Conservation (phyloP, 192 early-diverging fungal genomes). For the Backusella morwellensis region DNA sequence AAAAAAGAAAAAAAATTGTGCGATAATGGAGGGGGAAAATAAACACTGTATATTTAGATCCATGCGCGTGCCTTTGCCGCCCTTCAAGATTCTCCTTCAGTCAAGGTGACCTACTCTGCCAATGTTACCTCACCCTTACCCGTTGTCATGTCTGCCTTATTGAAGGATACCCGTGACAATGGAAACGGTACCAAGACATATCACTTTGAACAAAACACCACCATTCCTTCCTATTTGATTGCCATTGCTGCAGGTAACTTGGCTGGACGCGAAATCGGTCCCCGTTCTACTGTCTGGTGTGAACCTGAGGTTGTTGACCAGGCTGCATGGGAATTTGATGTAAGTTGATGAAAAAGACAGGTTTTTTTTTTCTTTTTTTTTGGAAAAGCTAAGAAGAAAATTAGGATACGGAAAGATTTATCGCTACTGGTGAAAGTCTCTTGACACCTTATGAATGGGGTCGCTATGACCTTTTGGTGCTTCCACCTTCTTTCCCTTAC, state of each 20-base stretch:
- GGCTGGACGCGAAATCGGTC: slow-evolving; percentile 79
- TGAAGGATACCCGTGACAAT: slow-evolving; percentile 54
- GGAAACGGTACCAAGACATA: slow-evolving; percentile 58
- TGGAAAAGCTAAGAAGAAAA: not conserved
- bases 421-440: slow-evolving; percentile 65
- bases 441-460: slow-evolving; percentile 96
- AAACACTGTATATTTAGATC: slow-evolving; percentile 47
- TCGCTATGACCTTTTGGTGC: slow-evolving; percentile 88
- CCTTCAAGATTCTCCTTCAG: slow-evolving; percentile 82
- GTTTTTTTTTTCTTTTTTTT: not conserved
- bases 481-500: slow-evolving; percentile 87
- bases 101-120: slow-evolving; percentile 89
- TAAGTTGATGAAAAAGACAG: not conserved
- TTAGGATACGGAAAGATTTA: slow-evolving; percentile 60
- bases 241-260: slow-evolving; percentile 93
- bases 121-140: slow-evolving; percentile 76
- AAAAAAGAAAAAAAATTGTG: not conserved
- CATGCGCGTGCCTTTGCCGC: slow-evolving; percentile 92
- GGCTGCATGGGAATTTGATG: slow-evolving; percentile 93
- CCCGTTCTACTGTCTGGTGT: slow-evolving; percentile 92
- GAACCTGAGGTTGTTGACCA: slow-evolving; percentile 89
- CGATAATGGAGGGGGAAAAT: no score
- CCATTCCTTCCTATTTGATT: slow-evolving; percentile 94
- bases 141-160: slow-evolving; percentile 91
- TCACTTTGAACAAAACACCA: slow-evolving; percentile 81